Evolutionary conservation across 2,329 filamentous ascomycete species (phyloP).

Genomic region (Juglanconis sp.): DNA sequence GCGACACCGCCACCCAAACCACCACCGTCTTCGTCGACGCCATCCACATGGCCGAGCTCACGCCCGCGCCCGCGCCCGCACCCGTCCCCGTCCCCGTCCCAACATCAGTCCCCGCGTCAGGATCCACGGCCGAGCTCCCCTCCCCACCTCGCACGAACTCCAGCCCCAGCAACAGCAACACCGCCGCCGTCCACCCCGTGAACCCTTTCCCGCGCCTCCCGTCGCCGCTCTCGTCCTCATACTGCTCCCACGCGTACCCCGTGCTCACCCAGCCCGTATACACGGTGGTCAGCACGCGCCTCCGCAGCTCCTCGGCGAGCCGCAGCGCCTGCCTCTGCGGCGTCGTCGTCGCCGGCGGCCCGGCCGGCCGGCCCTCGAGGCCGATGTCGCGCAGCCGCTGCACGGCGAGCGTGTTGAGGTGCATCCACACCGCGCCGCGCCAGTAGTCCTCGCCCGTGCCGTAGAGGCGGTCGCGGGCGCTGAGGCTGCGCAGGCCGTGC

Average conservation of each 20-base stretch:
- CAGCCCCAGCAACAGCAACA: conserved; percentile 63
- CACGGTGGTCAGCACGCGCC: conserved; percentile 17
- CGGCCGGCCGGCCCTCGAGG: not conserved
- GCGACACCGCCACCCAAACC: not conserved
- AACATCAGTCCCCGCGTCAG: not conserved
- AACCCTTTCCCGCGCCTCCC: conserved; percentile 69
- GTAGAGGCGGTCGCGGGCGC: conserved; percentile 16
- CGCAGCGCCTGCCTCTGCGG: conserved; percentile 10
- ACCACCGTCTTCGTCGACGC: not conserved
- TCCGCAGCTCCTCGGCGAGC: conserved; percentile 21
- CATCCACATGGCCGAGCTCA: too few relatives aligned
- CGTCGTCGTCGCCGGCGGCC: not conserved
- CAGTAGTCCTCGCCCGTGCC: conserved; percentile 22
- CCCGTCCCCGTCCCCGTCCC: not conserved
- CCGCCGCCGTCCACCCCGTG: conserved; percentile 70
- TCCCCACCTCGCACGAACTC: not conserved
- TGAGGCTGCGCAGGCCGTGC: conserved; percentile 21
- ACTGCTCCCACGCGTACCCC: conserved; percentile 71
- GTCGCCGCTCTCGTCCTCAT: conserved; percentile 62
- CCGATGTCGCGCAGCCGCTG: conserved; percentile 46
- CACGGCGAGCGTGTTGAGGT: conserved; percentile 45
- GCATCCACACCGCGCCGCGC: conserved; percentile 23
- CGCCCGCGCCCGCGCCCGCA: too few relatives aligned
- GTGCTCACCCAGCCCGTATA: conserved; percentile 58
- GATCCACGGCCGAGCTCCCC: not conserved